A percentile compares a stretch with the other conserved stretches of the same genome.
Conservation (phyloP, 768 basidiomycete genomes). For the Suillus cothurnatus region DNA sequence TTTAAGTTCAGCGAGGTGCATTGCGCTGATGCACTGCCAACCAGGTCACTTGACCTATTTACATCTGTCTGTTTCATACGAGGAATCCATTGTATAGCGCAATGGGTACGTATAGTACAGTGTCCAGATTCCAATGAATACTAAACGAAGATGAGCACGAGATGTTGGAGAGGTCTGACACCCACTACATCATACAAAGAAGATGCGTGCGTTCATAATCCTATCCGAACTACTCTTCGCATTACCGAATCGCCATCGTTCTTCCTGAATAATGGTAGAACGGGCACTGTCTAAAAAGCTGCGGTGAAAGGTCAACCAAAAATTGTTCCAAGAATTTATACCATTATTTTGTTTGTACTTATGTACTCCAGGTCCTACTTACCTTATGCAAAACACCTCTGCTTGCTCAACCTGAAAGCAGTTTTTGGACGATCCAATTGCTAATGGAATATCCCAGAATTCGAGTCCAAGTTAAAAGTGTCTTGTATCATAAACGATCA, state of each 20-base stretch:
- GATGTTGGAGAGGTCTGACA: constrained; percentile 71
- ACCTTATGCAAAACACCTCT: neutral
- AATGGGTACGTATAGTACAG: neutral
- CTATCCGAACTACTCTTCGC: constrained; percentile 60
- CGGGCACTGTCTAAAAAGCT: constrained; percentile 77
- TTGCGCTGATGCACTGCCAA: neutral
- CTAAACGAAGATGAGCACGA: neutral
- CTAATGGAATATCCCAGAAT: neutral
- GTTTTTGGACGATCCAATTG: no score
- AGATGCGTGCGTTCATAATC: constrained; percentile 63
- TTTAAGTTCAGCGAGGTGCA: no score
- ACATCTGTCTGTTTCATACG: neutral
- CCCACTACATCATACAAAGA: constrained; percentile 51
- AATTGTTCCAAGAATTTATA: constrained; percentile 17
- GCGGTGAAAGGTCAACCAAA: constrained; percentile 37
- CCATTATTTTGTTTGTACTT: constrained; percentile 27
- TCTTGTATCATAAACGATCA: constrained; percentile 15
- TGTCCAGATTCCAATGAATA: neutral
- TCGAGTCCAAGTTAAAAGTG: neutral
- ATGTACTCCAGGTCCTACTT: constrained; percentile 18
- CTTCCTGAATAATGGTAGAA: constrained; percentile 44
- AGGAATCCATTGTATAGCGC: neutral
- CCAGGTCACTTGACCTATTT: no score
- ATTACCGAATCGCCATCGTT: constrained; percentile 68
- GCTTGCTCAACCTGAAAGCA: neutral